Base-by-base conservation (phyloP, 352 stramenopile genomes). In the Phytopythium oedochilum region DNA sequence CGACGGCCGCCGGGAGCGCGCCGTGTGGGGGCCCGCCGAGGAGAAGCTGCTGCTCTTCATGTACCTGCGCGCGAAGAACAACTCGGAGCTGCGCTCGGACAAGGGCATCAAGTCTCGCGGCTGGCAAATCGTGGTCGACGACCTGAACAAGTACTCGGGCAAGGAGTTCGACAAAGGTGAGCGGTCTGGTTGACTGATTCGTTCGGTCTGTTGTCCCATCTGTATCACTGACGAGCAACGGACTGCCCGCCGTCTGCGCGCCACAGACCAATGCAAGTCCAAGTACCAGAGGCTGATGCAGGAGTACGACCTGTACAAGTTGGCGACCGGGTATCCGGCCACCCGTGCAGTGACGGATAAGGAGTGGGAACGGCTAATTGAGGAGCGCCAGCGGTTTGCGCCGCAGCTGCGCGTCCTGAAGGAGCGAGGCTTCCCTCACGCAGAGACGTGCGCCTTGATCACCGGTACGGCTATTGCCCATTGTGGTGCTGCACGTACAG, bases 211-310 rank as follows among this genome's bases (percentile, higher is more conserved):
- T 3, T 32, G 20, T 50, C 17, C 25, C 23, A 23, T 22, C 4
- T n/a, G 8, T 36, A 32, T 14, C 9, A 4, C 23, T 20, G n/a
- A n/a, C n/a, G n/a, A n/a, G n/a, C n/a, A n/a, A n/a, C n/a, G n/a
- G n/a, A n/a, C n/a, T n/a, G n/a, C n/a, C n/a, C n/a, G n/a, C n/a
- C n/a, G n/a, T n/a, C n/a, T n/a, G n/a, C n/a, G n/a, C n/a, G n/a
- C 15, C 11, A 9, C 29, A 74, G 66, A 74, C 45, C 59, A 75
- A 59, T 52, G 61, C 46, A 72, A 67, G 48, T 63, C 62, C 47
- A 72, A 72, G 55, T 75, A 70, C 57, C 52, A 64, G 4, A 53
- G 69, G 11, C 6, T 75, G 17, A 72, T 75, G 46, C 57, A 69
- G 32, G 39, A 53, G 22, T 72, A 63, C 40, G 60, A 50, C 4